Conservation (phyloP, 208 protist genomes). For the Crithidia mellificae region DNA sequence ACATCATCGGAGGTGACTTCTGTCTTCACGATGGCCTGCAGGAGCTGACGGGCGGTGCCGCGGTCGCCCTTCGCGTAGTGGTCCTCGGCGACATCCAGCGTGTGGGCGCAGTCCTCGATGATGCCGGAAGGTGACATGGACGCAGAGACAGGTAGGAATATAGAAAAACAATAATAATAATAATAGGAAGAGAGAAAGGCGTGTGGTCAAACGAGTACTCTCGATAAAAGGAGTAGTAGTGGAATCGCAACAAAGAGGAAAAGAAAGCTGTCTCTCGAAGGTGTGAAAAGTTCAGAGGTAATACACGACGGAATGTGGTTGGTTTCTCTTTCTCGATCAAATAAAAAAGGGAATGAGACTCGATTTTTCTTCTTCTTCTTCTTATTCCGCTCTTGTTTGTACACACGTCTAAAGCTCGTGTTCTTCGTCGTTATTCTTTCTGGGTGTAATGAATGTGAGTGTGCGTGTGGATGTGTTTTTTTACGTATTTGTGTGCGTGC, state of each 20-base stretch:
- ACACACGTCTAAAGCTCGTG: background rate
- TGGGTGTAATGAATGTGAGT: background rate
- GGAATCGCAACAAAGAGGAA: too few relatives aligned
- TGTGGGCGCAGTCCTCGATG: slow-evolving; percentile 26
- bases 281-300: too few relatives aligned
- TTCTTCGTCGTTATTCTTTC: too few relatives aligned
- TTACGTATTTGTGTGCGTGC: slow-evolving; percentile 7
- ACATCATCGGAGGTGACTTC: slow-evolving; percentile 55
- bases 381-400: background rate
- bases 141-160: too few relatives aligned
- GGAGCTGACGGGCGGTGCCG: slow-evolving; percentile 46
- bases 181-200: too few relatives aligned
- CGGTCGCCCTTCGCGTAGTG: slow-evolving; percentile 59
- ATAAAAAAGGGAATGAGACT: too few relatives aligned
- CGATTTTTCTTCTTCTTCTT: background rate
- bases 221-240: too few relatives aligned
- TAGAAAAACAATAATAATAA: too few relatives aligned
- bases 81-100: slow-evolving; percentile 61
- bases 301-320: too few relatives aligned
- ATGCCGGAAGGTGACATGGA: slow-evolving; percentile 10
- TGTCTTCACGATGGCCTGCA: slow-evolving; percentile 51
- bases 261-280: too few relatives aligned
- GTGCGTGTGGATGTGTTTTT: background rate
- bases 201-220: too few relatives aligned
- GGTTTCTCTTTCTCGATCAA: too few relatives aligned